Base-by-base conservation (phyloP, 2,329 filamentous ascomycete species). In the Nothophaeocryptopus gaeumannii region DNA sequence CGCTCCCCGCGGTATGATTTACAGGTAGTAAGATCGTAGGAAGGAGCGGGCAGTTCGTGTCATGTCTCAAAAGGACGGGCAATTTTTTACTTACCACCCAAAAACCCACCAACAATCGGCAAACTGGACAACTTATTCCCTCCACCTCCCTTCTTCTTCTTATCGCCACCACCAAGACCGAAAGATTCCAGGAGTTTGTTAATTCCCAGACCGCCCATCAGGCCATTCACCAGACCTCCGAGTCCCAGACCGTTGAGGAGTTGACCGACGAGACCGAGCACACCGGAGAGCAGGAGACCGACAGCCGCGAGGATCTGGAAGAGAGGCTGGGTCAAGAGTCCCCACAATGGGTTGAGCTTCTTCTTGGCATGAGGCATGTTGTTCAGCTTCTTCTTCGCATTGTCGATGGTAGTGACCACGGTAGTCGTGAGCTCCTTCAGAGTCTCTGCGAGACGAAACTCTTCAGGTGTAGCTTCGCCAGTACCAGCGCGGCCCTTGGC, bases 341-440 rank as follows among this genome's bases (percentile, higher is more conserved):
- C 83, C 89, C 90, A 95, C 29, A 96, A 82, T 9, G 91, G 90
- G 74, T 92, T 96, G 53, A 96, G 79, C 76, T 92, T 85, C 79
- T 95, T 92, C 85, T 96, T 95, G 37, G 89, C 91, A 60, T 95
- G 87, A 5, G 91, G 90, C 88, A 96, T 93, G 65, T 88, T 87
- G 64, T 87, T 83, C 54, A 96, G 87, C 76, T 88, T 88, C 75
- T 86, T 88, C 82, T 91, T 93, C 20, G 88, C 87, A 56, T 86
- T 84, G 65, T 96, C 90, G 60, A 96, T 92, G 16, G 85, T 89
- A 63, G 85, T 83, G 39, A 87, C 85, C 15, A 96, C 87, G 20
- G 82, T 85, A 14, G 85, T 85, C 0, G 90, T 92, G 51, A 96
- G 78, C 73, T 89, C 89, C 76, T 95, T 95, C 60, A 96, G 81